phyloP scores from a whole-genome alignment of 805 yeast species.

The Jamesozyma lodderae region DNA sequence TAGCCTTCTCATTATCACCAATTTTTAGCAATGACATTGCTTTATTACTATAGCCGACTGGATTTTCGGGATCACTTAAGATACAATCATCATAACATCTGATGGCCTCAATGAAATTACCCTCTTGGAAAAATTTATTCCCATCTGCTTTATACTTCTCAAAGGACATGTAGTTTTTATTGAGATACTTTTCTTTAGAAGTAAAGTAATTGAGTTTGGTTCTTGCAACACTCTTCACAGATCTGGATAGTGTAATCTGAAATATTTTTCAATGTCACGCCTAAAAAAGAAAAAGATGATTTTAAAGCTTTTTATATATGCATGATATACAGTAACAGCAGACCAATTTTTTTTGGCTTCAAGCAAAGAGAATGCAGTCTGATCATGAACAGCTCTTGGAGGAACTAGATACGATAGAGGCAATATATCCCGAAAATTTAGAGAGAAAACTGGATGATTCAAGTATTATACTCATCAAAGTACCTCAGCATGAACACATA shows the following conservation, averaged over 20 bases:
- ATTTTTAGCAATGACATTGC: slow-evolving; percentile 57
- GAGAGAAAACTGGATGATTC: slow-evolving; percentile 28
- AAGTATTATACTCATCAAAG: slow-evolving; percentile 35
- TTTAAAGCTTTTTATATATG: no score
- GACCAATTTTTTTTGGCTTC: no score
- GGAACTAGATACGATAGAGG: slow-evolving; percentile 75
- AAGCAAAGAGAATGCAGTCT: slow-evolving; percentile 1
- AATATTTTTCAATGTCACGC: neutral
- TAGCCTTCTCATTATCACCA: slow-evolving; percentile 40
- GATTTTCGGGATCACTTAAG: slow-evolving; percentile 37
- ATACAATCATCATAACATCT: slow-evolving; percentile 49
- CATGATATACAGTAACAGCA: no score
- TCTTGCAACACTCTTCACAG: neutral
- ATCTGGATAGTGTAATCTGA: neutral
- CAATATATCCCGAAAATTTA: slow-evolving; percentile 70
- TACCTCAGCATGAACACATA: slow-evolving; percentile 57
- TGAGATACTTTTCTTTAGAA: neutral
- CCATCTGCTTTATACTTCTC: slow-evolving; percentile 35
- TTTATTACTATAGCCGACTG: slow-evolving; percentile 56
- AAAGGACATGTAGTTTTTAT: slow-evolving; percentile 7
- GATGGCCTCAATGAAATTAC: slow-evolving; percentile 43
- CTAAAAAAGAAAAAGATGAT: no score
- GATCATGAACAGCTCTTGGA: slow-evolving; percentile 34
- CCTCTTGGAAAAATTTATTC: slow-evolving; percentile 40
- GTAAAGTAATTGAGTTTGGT: neutral